Evolutionary conservation across 257 asterid species (phyloP).

Genomic region (Nicotiana undulata): DNA sequence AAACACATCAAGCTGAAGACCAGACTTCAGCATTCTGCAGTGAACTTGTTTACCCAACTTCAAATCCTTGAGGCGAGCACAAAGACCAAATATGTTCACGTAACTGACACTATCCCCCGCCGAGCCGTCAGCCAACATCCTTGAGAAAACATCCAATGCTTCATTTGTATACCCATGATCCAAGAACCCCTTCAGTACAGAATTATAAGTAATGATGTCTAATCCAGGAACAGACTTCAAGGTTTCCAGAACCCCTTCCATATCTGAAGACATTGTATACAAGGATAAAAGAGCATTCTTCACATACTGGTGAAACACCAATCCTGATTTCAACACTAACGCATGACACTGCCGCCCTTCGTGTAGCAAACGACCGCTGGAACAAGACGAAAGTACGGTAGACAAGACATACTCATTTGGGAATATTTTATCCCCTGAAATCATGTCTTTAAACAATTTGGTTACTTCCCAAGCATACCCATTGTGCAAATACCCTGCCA

Average conservation of each 20-base stretch:
- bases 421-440: conserved; percentile 28
- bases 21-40: conserved; percentile 35
- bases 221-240: conserved; percentile 41
- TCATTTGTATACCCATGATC: conserved; percentile 33
- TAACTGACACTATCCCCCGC: conserved; percentile 59
- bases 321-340: conserved; percentile 59
- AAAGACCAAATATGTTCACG: conserved; percentile 50
- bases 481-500: conserved; percentile 57
- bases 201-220: conserved; percentile 56
- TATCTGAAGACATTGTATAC: conserved; percentile 42
- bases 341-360: conserved; percentile 78
- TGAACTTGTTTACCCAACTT: conserved; percentile 63
- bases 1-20: conserved; percentile 41
- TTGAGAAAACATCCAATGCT: conserved; percentile 41
- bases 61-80: conserved; percentile 47
- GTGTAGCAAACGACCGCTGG: conserved; percentile 39
- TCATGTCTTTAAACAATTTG: conserved; percentile 42
- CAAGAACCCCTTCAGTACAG: conserved; percentile 47
- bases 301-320: conserved; percentile 55
- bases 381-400: conserved; percentile 61
- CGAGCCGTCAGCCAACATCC: conserved; percentile 27
- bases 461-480: conserved; percentile 42
- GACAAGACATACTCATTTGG: conserved; percentile 63
- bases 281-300: conserved; percentile 59
- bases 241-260: conserved; percentile 40